Conservation (phyloP, 2,329 filamentous ascomycete species). For the Teratosphaeria epicoccoides region DNA sequence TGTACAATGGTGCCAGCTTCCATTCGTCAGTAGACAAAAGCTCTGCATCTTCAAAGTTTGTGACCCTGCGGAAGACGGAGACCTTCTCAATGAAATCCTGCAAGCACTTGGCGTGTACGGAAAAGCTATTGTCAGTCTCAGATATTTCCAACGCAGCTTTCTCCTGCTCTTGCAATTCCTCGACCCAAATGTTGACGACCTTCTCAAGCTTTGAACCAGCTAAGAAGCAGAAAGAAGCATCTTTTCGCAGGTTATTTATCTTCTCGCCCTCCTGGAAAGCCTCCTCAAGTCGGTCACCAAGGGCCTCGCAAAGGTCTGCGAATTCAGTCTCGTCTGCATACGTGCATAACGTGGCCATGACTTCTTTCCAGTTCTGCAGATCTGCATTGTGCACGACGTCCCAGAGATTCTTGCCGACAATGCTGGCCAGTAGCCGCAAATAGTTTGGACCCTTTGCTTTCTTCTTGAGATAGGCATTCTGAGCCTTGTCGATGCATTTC, state of each 20-base stretch:
- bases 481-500: constrained; percentile 86
- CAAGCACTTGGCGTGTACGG: constrained; percentile 75
- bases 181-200: constrained; percentile 87
- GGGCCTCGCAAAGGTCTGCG: constrained; percentile 83
- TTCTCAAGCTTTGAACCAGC: constrained; percentile 96
- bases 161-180: constrained; percentile 78
- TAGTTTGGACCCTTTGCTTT: constrained; percentile 85
- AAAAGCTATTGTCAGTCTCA: constrained; percentile 68
- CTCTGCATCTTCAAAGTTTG: constrained; percentile 78
- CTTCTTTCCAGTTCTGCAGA: constrained; percentile 87
- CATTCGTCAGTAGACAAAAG: constrained; percentile 62
- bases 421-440: constrained; percentile 75
- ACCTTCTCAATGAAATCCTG: constrained; percentile 98
- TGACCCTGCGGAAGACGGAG: constrained; percentile 87
- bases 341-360: constrained; percentile 91
- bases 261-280: constrained; percentile 43
- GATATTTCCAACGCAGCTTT: constrained; percentile 53
- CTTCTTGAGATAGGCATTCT: constrained; percentile 77
- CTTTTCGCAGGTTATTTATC: constrained; percentile 51
- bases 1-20: constrained; percentile 81
- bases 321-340: constrained; percentile 89
- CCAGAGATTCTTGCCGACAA: constrained; percentile 95
- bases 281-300: constrained; percentile 84
- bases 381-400: constrained; percentile 96
- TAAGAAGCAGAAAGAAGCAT: constrained; percentile 93